Evolutionary conservation across 768 basidiomycete genomes (phyloP), one percentile per base, ranked within the genome.

Genomic region (Chalciporus piperatus): DNA sequence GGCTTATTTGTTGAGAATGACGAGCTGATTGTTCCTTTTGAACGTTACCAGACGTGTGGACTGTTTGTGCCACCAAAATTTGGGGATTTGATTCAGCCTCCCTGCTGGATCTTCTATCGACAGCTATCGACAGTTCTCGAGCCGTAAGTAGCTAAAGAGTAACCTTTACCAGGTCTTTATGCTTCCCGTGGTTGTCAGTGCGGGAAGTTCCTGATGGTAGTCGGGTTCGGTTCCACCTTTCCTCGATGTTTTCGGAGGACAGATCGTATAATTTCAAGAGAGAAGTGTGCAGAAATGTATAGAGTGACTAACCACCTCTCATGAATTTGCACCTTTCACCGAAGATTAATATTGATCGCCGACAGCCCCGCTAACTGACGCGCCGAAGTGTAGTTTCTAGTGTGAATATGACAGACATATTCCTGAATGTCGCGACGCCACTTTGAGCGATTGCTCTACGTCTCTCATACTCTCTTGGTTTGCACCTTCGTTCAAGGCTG

Each of bases 281-380:
- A 66, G 65, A 67, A 66, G 63, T 13, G 30, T 27, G 52, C 55
- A 33, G 20, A 52, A 57, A 62, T 67, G 54, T 58, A 62, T 61
- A 66, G 55, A 60, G 55, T 60, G 56, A 51, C 49, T 51, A 44
- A 32, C 19, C 37, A 28, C 30, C 57, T 45, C 23, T 51, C 37
- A 58, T 52, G 27, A 23, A 45, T 41, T 37, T 23, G 45, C 54
- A 49, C 52, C 64, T 61, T 66, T 65, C 42, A 17, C 45, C 58
- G 66, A 68, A 68, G 59, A 53, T 59, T 47, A 62, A 67, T 67
- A 53, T 59, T 47, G 65, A 67, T 67, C 37, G 50, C 52, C 52
- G 51, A 48, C 58, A 54, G 50, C 30, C 38, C 51, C 17, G 47
- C 40, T 23, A 41, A 41, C 52, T 54, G 28, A 47, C 48, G 30